Conservation (phyloP, 805 yeast species). For the Candida parachauliodes region DNA sequence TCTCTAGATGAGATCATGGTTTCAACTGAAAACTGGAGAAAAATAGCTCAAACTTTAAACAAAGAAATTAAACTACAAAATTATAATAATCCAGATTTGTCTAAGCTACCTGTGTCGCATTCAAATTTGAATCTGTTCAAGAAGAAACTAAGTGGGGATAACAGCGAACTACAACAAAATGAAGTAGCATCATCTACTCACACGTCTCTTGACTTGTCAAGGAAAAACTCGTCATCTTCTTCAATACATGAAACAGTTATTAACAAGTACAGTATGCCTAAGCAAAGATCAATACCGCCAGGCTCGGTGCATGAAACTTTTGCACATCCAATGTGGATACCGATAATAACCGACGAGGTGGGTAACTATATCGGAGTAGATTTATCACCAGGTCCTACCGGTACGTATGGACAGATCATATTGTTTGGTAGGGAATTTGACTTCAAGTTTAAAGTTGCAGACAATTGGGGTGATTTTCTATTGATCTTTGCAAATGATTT, state of each 20-base stretch:
- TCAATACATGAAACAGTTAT: not conserved
- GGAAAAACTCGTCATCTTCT: conserved; percentile 2
- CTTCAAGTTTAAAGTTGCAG: conserved; percentile 80
- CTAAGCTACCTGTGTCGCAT: conserved; percentile 21
- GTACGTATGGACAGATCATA: conserved; percentile 85
- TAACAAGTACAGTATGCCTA: conserved; percentile 29
- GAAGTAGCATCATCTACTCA: conserved; percentile 3
- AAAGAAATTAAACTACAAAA: conserved; percentile 21
- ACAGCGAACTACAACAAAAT: not conserved
- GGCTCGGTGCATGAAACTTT: conserved; percentile 68
- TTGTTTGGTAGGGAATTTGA: conserved; percentile 93
- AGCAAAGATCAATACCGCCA: conserved; percentile 68
- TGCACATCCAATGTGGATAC: conserved; percentile 92
- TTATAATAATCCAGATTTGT: conserved; percentile 16
- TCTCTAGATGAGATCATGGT: conserved; percentile 76
- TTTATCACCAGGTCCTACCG: conserved; percentile 61
- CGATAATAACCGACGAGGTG: conserved; percentile 78
- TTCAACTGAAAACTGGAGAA: conserved; percentile 84
- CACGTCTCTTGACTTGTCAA: conserved; percentile 9
- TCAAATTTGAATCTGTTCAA: conserved; percentile 11
- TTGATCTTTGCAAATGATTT: conserved; percentile 81
- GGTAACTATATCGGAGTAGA: conserved; percentile 94
- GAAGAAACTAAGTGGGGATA: conserved; percentile 11
- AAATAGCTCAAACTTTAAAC: conserved; percentile 48
- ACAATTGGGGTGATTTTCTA: conserved; percentile 86